Evolutionary conservation across 768 basidiomycete species (phyloP).

Genomic region (Leccinum uliginosum): DNA sequence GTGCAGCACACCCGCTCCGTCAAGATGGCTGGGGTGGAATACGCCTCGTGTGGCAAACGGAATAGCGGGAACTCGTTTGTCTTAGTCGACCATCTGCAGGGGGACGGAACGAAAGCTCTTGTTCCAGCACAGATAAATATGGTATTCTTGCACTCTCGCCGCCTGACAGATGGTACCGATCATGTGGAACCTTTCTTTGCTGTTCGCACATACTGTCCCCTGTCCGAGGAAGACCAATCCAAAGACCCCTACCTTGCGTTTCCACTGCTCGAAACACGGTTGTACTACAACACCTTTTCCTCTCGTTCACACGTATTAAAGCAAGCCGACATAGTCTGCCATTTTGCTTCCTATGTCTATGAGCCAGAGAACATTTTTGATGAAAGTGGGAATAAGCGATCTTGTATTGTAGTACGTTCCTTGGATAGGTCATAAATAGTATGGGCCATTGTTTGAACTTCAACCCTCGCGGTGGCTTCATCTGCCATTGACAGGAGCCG

Average conservation of each 20-base stretch:
- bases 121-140: background rate
- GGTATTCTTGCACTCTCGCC: background rate
- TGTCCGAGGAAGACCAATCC: background rate
- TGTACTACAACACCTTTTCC: background rate
- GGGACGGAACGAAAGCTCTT: background rate
- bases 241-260: background rate
- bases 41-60: background rate
- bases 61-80: background rate
- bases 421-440: background rate
- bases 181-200: background rate
- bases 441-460: too few relatives aligned
- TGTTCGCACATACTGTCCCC: background rate
- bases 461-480: too few relatives aligned
- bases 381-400: background rate
- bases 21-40: background rate
- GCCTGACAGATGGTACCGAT: background rate
- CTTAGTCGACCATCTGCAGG: background rate
- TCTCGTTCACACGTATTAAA: background rate
- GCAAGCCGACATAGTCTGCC: background rate
- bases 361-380: background rate
- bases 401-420: background rate
- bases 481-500: too few relatives aligned
- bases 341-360: background rate
- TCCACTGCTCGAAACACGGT: background rate
- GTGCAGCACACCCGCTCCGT: background rate